Conservation (phyloP, 2,329 filamentous ascomycete species). For the Ophiobolus disseminans region DNA sequence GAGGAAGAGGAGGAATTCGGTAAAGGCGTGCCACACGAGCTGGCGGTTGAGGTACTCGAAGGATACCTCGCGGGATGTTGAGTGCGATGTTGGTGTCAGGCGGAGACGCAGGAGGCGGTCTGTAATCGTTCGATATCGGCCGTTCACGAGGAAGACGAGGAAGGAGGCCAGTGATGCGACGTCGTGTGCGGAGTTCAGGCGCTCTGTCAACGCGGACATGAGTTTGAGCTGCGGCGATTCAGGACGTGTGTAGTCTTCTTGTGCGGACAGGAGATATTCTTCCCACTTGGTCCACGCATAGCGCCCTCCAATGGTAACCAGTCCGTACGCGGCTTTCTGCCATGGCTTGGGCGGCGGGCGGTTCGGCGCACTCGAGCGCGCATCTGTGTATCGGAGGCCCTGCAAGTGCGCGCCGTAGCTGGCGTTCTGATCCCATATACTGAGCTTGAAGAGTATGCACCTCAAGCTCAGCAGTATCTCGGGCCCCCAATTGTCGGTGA, state of each 20-base stretch:
- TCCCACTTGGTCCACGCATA: constrained; percentile 96
- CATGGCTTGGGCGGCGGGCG: constrained; percentile 75
- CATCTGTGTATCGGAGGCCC: constrained; percentile 88
- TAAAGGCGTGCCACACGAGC: constrained; percentile 99
- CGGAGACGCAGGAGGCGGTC: constrained; percentile 85
- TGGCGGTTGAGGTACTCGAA: constrained; percentile 98
- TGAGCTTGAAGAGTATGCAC: constrained; percentile 87
- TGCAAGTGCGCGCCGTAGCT: constrained; percentile 94
- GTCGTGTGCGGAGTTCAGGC: constrained; percentile 76
- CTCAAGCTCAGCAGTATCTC: constrained; percentile 83
- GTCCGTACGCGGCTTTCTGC: constrained; percentile 85
- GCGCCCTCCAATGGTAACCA: constrained; percentile 83
- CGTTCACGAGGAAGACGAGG: constrained; percentile 87
- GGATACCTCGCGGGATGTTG: constrained; percentile 88
- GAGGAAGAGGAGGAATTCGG: constrained; percentile 95
- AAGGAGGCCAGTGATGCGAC: constrained; percentile 85
- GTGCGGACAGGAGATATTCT: constrained; percentile 78
- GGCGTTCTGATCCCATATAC: constrained; percentile 94
- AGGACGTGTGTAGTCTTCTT: constrained; percentile 72
- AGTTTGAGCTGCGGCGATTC: constrained; percentile 59
- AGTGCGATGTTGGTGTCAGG: constrained; percentile 80
- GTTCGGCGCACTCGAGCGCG: constrained; percentile 61
- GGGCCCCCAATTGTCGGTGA: constrained; percentile 84
- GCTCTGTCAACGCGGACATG: constrained; percentile 73
- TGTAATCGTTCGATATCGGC: constrained; percentile 86